phyloP scores from a whole-genome alignment of 2,329 filamentous ascomycete species.

The Penicillium capsulatum region DNA sequence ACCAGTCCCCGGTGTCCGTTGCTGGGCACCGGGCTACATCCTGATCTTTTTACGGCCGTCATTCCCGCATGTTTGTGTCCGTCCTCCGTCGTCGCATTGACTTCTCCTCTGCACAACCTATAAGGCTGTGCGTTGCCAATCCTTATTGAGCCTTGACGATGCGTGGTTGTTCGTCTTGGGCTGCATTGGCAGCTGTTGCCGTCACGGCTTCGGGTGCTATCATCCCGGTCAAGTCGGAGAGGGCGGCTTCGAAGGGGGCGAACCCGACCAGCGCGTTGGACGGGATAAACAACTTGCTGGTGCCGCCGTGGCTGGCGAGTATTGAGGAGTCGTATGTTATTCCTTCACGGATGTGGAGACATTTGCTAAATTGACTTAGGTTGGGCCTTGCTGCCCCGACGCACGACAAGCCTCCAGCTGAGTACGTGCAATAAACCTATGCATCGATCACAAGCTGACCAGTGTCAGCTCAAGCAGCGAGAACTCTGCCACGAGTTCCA shows the following conservation, averaged over 20 bases:
- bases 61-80: background rate
- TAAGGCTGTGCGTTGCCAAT: conserved; percentile 8
- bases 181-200: conserved; percentile 10
- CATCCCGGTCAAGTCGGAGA: conserved; percentile 7
- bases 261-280: too few species aligned
- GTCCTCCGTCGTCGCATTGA: background rate
- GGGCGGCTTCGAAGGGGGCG: too few species aligned
- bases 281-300: background rate
- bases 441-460: too few species aligned
- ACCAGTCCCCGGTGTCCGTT: conserved; percentile 6
- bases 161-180: conserved; percentile 11
- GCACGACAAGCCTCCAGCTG: too few species aligned
- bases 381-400: too few species aligned
- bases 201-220: conserved; percentile 14
- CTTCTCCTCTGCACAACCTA: background rate
- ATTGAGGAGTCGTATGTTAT: conserved; percentile 5
- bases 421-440: too few species aligned
- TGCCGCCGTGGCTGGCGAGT: conserved; percentile 8
- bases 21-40: background rate
- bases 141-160: conserved; percentile 14
- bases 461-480: too few species aligned
- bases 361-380: background rate
- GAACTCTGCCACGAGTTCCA: too few species aligned
- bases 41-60: background rate
- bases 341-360: background rate